Base-by-base conservation (phyloP, 139 green algal genomes). In the Raphidocelis subcapitata region DNA sequence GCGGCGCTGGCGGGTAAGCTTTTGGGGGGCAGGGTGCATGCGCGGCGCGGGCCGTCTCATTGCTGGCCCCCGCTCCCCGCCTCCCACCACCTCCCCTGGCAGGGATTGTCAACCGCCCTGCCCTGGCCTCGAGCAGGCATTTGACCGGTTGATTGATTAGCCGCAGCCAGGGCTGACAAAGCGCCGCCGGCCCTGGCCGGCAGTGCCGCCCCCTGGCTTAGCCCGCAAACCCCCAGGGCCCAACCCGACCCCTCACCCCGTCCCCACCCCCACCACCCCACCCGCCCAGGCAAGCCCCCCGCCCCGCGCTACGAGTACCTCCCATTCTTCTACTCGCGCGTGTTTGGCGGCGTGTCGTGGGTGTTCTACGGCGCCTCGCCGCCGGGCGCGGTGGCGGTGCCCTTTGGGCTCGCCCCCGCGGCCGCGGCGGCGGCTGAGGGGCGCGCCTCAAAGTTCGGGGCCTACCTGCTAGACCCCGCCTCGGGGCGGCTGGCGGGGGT, bases 271-370 rank as follows among this genome's bases (percentile, higher is more conserved):
- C n/a, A n/a, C n/a, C n/a, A n/a, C n/a, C n/a, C n/a, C n/a, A n/a
- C n/a, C n/a, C n/a, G n/a, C n/a, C n/a, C n/a, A n/a, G n/a, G n/a
- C n/a, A n/a, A n/a, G n/a, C n/a, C n/a, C n/a, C n/a, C n/a, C n/a
- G n/a, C n/a, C 0, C 67, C 67, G 0, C 75, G 84, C 24, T 98
- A 97, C 74, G 85, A 97, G 63, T 98, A 98, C 84, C 80, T 95
- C 52, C 94, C 94, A 3, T 98, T 85, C 88, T 98, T 98, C 80
- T 98, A 98, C 84, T 88, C 68, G 24, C 83, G 94, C 16, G 82
- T 95, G n/a, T 98, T 97, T 67, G 61, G 85, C 62, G 84, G n/a
- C n/a, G n/a, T 98, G 14, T 86, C 79, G 21, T 98, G 93, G 93
- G 82, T 91, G 71, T 95, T 94, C 24, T 96, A 90, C 41, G 90